phyloP scores from a whole-genome alignment of 2,329 filamentous ascomycete species.

The Rhynchosporium secalis region DNA sequence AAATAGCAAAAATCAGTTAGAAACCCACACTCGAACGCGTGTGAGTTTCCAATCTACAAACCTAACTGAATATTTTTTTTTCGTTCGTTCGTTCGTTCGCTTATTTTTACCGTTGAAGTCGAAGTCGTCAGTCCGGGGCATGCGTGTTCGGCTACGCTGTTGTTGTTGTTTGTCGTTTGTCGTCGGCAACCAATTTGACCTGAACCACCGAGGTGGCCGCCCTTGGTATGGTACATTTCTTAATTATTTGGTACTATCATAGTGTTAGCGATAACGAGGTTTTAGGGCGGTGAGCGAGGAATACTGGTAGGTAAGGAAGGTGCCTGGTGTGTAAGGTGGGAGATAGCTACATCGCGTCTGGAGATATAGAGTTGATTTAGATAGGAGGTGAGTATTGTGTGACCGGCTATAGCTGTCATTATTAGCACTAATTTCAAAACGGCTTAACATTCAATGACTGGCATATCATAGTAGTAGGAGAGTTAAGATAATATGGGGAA shows the following conservation, averaged over 20 bases:
- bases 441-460: too few relatives aligned
- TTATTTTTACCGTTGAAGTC: neutral
- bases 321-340: too few relatives aligned
- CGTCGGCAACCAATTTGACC: neutral
- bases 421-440: too few relatives aligned
- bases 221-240: neutral
- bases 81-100: neutral
- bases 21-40: conserved; percentile 3
- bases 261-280: too few relatives aligned
- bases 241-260: neutral
- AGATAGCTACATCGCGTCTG: too few relatives aligned
- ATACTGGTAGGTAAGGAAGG: too few relatives aligned
- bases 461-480: too few relatives aligned
- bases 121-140: neutral
- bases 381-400: too few relatives aligned
- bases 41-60: conserved; percentile 8
- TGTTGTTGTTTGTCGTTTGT: neutral
- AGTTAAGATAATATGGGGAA: too few relatives aligned
- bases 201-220: conserved; percentile 2
- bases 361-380: too few relatives aligned
- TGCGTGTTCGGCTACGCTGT: neutral
- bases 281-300: too few relatives aligned
- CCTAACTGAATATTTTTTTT: conserved; percentile 2
- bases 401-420: too few relatives aligned
- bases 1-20: conserved; percentile 1